These are phyloP conservation scores for Gonium pectorale DNA, from an alignment of 139 green algal genomes.

Conservation along the genomic window DNA sequence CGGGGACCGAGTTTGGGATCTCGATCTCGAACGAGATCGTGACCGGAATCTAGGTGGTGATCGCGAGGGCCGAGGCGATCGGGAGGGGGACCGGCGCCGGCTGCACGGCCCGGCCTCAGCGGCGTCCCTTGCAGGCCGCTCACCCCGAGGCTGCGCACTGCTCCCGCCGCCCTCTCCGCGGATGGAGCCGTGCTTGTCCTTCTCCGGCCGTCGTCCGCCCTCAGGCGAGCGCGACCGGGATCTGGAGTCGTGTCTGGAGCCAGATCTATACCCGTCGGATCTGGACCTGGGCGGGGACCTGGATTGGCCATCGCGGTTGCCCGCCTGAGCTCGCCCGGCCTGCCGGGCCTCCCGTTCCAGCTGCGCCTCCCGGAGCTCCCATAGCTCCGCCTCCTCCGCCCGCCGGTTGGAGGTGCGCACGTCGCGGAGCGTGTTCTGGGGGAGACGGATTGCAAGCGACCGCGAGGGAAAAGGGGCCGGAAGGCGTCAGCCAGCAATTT, in stretches of 20 bases:
- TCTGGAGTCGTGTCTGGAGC: too few relatives aligned
- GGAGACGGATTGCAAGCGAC: neutral
- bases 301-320: too few relatives aligned
- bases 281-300: too few relatives aligned
- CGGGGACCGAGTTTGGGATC: conserved; percentile 1
- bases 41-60: neutral
- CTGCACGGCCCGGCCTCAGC: neutral
- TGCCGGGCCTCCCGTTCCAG: conserved; percentile 49
- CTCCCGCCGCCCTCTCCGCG: neutral
- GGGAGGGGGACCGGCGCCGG: neutral
- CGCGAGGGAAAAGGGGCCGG: too few relatives aligned
- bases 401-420: conserved; percentile 67
- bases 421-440: conserved; percentile 67
- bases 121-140: neutral
- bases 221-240: too few relatives aligned
- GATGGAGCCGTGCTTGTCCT: too few relatives aligned
- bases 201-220: too few relatives aligned
- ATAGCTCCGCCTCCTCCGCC: conserved; percentile 71
- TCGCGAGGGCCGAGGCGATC: too few relatives aligned
- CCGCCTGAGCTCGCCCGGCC: too few relatives aligned
- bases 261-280: too few relatives aligned
- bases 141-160: neutral
- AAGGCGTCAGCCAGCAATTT: too few relatives aligned
- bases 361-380: conserved; percentile 61
- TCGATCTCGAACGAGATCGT: conserved; percentile 5